Evolutionary conservation across 331 rosid species (phyloP), one percentile per base, ranked within the genome.

Genomic region (Quercus tomentella): DNA sequence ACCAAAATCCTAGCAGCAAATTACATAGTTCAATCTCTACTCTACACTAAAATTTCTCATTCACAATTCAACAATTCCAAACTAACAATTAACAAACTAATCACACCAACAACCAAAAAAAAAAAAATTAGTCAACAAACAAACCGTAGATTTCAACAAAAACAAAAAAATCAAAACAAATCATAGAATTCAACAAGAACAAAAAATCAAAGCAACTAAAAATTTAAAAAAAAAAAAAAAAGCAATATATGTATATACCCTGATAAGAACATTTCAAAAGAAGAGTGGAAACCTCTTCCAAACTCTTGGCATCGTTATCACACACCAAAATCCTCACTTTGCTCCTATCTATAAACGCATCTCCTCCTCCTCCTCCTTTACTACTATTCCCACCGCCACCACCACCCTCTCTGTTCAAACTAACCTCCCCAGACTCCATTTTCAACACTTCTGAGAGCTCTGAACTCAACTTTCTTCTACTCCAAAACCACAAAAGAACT

Each of bases 271-370:
- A 94, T 76, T 88, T 83, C 85, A 87, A 49, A 41, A 94, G 97
- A 77, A 94, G 98, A 37, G 89, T 90, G 55, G 58, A 83, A 79
- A 89, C 91, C 86, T 94, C 94, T 67, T 87, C 86, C 2, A 93
- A 90, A 74, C 93, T 94, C 56, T 82, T 86, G 67, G 89, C 71
- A 81, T 90, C 96, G 78, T 86, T 92, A 82, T 94, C 97, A 54
- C 98, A 94, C 49, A 94, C 82, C 91, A 94, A 87, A 84, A 96
- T 96, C 89, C 93, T 85, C 61, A 96, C 99, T 80, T 90, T 93
- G 82, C 97, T 96, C 83, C 99, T 86, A 71, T 96, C 98, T 73
- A 96, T 89, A 68, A 93, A 92, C 45, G 45, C 45, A 41, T 41
- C 45, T 41, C 45, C 45, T 41, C 45, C 45, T 31, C 93, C 26